phyloP scores from a whole-genome alignment of 2,329 filamentous ascomycete genomes.

The Blastomyces silverae region DNA sequence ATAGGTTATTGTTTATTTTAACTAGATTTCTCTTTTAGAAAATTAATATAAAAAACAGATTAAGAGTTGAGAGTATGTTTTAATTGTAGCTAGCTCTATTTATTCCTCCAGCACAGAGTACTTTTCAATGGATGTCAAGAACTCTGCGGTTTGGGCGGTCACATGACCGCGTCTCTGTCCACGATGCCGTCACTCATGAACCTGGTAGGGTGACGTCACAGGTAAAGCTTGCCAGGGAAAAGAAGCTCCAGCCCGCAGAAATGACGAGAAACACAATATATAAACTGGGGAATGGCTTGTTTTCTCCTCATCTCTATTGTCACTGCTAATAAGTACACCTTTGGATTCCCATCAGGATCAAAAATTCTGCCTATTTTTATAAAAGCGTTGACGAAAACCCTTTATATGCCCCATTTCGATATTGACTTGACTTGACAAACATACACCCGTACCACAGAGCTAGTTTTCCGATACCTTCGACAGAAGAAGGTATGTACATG shows the following conservation, averaged over 20 bases:
- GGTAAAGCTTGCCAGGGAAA: constrained; percentile 22
- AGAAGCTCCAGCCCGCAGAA: neutral
- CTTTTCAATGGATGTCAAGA: no score
- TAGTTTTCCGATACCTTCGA: neutral
- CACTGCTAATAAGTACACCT: neutral
- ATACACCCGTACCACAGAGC: neutral
- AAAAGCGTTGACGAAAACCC: neutral
- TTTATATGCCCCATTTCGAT: neutral
- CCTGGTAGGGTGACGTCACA: constrained; percentile 15
- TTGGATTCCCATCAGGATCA: neutral
- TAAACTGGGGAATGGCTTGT: constrained; percentile 1
- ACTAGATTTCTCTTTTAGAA: neutral
- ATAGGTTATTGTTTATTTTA: neutral
- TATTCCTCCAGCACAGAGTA: no score
- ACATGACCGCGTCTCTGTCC: neutral
- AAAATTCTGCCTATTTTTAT: no score
- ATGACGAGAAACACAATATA: neutral
- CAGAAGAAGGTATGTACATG: neutral
- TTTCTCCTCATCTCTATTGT: neutral
- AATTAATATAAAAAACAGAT: neutral
- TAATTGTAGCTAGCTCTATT: neutral
- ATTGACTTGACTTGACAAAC: neutral
- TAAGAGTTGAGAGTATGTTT: neutral
- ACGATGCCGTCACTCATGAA: neutral
- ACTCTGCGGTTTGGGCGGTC: neutral